phyloP scores from a whole-genome alignment of 1,139 yeast genomes.

The Geotrichum citri-aurantii region DNA sequence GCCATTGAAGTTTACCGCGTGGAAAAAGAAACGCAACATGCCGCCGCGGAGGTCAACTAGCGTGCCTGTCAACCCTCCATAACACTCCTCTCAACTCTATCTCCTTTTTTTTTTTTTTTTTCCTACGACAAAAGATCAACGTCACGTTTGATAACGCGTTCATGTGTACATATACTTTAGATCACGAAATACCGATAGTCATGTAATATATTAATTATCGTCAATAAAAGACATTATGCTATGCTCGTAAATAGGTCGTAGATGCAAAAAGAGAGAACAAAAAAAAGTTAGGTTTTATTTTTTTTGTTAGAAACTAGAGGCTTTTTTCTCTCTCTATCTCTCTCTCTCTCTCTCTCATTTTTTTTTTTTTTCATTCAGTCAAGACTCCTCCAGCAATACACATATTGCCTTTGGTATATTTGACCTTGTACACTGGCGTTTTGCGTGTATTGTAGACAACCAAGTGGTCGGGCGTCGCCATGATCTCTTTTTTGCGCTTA shows the following conservation, averaged over 20 bases:
- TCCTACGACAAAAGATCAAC: no score
- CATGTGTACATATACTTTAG: no score
- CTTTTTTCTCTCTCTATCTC: neutral
- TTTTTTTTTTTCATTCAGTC: constrained; percentile 34
- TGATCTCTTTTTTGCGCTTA: constrained; percentile 54
- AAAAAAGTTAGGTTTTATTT: neutral
- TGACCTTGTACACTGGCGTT: constrained; percentile 90
- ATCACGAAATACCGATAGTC: neutral
- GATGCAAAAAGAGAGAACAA: neutral
- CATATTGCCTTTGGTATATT: constrained; percentile 82
- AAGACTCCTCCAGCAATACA: constrained; percentile 93
- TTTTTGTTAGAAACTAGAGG: no score
- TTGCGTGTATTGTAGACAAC: constrained; percentile 92
- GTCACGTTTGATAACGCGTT: no score
- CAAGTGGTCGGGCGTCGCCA: constrained; percentile 83
- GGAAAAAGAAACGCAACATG: neutral
- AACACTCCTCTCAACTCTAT: no score
- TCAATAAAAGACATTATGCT: neutral
- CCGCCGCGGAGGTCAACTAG: neutral
- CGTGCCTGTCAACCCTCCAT: no score
- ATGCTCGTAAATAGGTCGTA: neutral
- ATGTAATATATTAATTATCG: neutral
- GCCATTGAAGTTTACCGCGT: neutral
- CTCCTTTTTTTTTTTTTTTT: no score
- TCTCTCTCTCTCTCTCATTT: no score